Evolutionary conservation across 139 green algal species (phyloP), one percentile per base, ranked within the genome.

Genomic region (Auxenochlorella pyrenoidosa): DNA sequence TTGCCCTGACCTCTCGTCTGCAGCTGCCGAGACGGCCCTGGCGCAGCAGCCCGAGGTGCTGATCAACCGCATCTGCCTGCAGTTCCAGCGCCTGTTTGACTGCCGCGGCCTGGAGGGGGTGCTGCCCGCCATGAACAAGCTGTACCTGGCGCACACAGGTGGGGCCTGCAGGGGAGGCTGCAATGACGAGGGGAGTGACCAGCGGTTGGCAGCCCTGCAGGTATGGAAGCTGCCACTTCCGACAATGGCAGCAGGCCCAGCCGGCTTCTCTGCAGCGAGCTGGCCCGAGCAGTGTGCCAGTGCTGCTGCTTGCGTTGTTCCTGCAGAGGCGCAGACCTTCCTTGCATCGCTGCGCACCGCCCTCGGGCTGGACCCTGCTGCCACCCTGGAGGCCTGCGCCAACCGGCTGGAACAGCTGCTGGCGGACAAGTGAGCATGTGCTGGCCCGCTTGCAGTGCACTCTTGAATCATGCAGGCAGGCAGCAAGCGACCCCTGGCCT

Each of bases 1-100:
- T 51, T 51, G 68, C 68, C 6, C 10, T 43, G 16, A 18, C 12
- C 68, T 24, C 28, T 1, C 32, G 71, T 36, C 36, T 73, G 34
- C 70, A 83, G 84, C 84, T 2, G 84, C 84, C 22, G 84, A 88
- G 75, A 41, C 84, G 15, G 84, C 75, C 21, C 54, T 88, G 40
- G 84, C 58, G n/a, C 59, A 73, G 0, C 73, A 88, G 73, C 84
- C 84, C 0, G 84, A 83, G 28, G 5, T 83, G 16, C 84, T 88
- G 21, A 66, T 88, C 40, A 63, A 88, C 58, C 84, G 75, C 72
- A 88, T 88, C 73, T 59, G 68, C n/a, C 58, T 51, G 28, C 84
- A 88, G 58, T 88, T 88, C 84, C 84, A 88, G 75, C 44, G 59
- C 30, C 75, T 88, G 59, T 88, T 88, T 76, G 59, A 19, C 38